A percentile compares a stretch with the other conserved stretches of the same genome.
Evolutionary conservation across 345 rosid genomes (phyloP).

Genomic region (Lepidium sativum): DNA sequence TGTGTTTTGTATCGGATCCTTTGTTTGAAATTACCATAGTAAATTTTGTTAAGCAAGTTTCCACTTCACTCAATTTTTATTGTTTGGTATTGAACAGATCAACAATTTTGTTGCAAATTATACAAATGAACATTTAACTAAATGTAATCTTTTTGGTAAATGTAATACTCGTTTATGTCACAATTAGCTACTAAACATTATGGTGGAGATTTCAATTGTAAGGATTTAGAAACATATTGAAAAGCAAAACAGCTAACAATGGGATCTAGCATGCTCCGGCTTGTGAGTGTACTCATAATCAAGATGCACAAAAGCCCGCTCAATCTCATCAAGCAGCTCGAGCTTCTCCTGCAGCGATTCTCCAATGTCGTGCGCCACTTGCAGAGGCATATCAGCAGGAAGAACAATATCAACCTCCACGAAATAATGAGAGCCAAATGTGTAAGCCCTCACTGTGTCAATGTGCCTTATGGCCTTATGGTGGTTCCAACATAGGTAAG

Average conservation of each 20-base stretch:
- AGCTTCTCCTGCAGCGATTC: conserved; percentile 91
- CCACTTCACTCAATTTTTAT: too few species aligned
- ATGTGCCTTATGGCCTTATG: conserved; percentile 83
- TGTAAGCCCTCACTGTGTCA: conserved; percentile 92
- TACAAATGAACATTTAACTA: too few species aligned
- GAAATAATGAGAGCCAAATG: conserved; percentile 96
- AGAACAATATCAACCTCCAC: conserved; percentile 96
- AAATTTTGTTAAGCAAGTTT: not conserved
- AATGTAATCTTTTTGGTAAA: not conserved
- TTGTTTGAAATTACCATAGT: too few species aligned
- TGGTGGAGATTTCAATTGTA: not conserved
- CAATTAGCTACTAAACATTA: conserved; percentile 1
- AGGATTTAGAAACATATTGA: not conserved
- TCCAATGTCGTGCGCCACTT: conserved; percentile 89
- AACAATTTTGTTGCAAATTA: too few species aligned
- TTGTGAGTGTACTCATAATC: conserved; percentile 92
- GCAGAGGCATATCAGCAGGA: conserved; percentile 82
- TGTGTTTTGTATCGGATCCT: not conserved
- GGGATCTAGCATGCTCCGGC: conserved; percentile 83
- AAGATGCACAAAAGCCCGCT: conserved; percentile 95
- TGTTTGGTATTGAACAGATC: too few species aligned
- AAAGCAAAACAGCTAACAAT: conserved; percentile 13
- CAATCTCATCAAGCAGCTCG: conserved; percentile 76
- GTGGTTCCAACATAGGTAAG: conserved; percentile 97
- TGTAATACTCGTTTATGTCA: not conserved